Conservation (phyloP, 768 basidiomycete genomes). For the Phlebiopsis flavidoalba region DNA sequence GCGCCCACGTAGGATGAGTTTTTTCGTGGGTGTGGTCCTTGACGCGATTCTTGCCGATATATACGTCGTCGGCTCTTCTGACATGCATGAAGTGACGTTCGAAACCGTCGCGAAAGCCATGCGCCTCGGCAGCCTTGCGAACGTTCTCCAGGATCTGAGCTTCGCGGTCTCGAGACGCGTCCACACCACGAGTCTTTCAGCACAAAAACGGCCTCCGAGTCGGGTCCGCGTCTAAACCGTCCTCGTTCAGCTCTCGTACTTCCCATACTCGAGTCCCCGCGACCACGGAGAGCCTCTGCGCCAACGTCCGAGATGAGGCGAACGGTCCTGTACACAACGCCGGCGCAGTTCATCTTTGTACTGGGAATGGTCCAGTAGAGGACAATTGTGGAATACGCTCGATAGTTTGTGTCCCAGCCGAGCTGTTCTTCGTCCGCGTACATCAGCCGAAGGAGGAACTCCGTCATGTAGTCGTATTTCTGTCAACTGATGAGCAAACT, state of each 20-base stretch:
- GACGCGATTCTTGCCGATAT: too few species aligned
- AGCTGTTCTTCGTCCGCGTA: not conserved
- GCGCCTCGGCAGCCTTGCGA: not conserved
- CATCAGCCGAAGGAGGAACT: not conserved
- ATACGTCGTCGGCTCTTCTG: too few species aligned
- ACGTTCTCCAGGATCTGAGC: not conserved
- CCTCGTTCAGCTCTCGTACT: not conserved
- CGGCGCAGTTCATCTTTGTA: not conserved
- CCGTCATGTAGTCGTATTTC: too few species aligned
- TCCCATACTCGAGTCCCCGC: slow-evolving; percentile 9
- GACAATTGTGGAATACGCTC: not conserved
- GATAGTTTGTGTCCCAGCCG: slow-evolving; percentile 4
- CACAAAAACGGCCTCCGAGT: not conserved
- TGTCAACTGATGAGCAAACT: too few species aligned
- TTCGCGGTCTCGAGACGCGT: slow-evolving; percentile 1
- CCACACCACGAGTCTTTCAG: slow-evolving; percentile 12
- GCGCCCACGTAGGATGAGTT: too few species aligned
- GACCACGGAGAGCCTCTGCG: not conserved
- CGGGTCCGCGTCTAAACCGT: not conserved
- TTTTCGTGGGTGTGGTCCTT: too few species aligned
- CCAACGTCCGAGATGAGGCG: not conserved
- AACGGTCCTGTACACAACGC: not conserved
- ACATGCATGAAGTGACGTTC: too few species aligned
- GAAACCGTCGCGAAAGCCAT: too few species aligned
- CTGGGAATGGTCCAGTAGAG: not conserved